Percentiles rank a stretch among this genome's conserved stretches.
Conservation (phyloP, 169 alveolate species). For the Theileria orientalis region DNA sequence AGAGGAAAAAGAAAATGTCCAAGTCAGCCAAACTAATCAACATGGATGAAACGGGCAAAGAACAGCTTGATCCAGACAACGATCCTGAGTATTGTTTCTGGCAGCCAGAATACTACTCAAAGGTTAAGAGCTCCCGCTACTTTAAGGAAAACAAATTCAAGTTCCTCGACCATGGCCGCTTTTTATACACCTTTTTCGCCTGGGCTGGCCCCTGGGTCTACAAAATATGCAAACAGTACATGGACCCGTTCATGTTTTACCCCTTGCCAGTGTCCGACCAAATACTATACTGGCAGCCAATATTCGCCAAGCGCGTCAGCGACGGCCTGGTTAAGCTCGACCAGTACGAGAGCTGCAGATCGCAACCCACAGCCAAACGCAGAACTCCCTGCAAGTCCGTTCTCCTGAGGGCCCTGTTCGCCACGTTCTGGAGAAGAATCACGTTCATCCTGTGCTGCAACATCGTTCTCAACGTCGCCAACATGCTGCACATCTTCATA, state of each 20-base stretch:
- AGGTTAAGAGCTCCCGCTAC: too few relatives aligned
- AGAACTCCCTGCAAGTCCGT: neutral
- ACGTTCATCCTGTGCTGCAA: neutral
- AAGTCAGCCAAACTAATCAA: too few relatives aligned
- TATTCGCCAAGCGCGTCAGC: constrained; percentile 44
- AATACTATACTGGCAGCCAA: constrained; percentile 43
- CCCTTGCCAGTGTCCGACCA: constrained; percentile 53
- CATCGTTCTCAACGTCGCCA: neutral
- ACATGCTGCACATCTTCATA: neutral
- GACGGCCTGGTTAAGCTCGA: constrained; percentile 42
- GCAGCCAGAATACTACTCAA: neutral
- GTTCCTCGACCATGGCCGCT: constrained; percentile 9
- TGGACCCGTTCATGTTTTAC: constrained; percentile 19
- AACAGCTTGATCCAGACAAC: too few relatives aligned
- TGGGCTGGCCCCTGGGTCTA: constrained; percentile 45
- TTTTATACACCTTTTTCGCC: constrained; percentile 16
- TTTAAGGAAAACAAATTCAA: neutral
- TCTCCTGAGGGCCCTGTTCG: constrained; percentile 22
- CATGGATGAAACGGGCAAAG: too few relatives aligned
- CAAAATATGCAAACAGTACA: neutral
- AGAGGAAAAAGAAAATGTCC: too few relatives aligned
- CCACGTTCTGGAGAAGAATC: constrained; percentile 33
- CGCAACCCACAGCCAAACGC: neutral
- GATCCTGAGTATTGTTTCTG: neutral
- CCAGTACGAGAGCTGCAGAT: neutral